Conservation (phyloP, 257 asterid genomes). For the Salvia hispanica region DNA sequence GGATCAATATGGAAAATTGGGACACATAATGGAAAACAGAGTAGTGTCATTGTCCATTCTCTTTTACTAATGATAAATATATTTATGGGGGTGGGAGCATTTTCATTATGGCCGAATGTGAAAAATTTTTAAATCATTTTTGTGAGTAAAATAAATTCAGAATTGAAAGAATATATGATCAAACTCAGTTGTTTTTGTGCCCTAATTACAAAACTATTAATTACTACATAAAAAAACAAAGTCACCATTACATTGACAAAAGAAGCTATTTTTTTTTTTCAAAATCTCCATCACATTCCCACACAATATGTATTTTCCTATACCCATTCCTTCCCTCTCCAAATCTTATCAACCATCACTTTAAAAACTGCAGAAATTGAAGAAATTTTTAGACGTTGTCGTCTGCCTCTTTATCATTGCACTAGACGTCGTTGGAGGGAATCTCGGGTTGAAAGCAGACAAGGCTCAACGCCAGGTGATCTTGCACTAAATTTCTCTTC, state of each 20-base stretch:
- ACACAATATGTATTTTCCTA: background rate
- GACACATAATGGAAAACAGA: too few relatives aligned
- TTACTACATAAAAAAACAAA: too few relatives aligned
- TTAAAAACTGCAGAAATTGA: conserved; percentile 45
- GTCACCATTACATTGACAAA: conserved; percentile 54
- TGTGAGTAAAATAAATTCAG: too few relatives aligned
- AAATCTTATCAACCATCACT: background rate
- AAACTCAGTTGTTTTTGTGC: too few relatives aligned
- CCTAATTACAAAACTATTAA: too few relatives aligned
- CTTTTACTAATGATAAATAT: too few relatives aligned
- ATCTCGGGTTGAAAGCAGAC: conserved; percentile 85
- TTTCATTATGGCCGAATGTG: too few relatives aligned
- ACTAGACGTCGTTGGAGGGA: conserved; percentile 71
- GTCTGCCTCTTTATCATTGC: conserved; percentile 72
- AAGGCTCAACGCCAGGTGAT: conserved; percentile 82
- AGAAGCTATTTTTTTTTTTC: conserved; percentile 43
- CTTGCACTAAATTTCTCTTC: background rate
- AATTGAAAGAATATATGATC: too few relatives aligned
- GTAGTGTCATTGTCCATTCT: too few relatives aligned
- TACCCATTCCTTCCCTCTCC: conserved; percentile 2
- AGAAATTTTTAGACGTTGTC: conserved; percentile 58
- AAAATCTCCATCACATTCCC: background rate
- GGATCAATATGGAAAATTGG: too few relatives aligned
- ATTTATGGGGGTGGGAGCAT: too few relatives aligned
- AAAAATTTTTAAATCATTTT: too few relatives aligned